Percentiles rank a stretch among this genome's conserved stretches.
These are phyloP conservation scores for Corylus avellana DNA, from an alignment of 306 rosid genomes.

Conservation along the genomic window DNA sequence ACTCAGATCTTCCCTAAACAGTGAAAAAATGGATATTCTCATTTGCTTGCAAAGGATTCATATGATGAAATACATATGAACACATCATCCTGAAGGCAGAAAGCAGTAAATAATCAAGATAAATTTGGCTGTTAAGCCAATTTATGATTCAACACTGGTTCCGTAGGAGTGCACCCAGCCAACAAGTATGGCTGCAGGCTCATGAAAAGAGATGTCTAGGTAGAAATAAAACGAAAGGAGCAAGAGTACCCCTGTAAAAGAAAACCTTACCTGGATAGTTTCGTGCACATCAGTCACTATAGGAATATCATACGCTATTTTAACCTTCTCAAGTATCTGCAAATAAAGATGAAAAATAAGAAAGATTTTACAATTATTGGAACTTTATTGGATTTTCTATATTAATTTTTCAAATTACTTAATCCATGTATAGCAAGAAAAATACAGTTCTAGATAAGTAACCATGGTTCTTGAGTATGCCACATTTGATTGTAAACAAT, in stretches of 20 bases:
- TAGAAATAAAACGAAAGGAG: not conserved
- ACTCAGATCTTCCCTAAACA: not conserved
- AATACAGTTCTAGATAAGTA: not conserved
- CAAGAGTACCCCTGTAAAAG: not conserved
- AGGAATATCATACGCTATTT: slow-evolving; percentile 83
- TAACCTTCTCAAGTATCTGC: slow-evolving; percentile 95
- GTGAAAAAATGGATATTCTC: not conserved
- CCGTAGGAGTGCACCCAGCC: not conserved
- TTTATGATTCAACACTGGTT: not conserved
- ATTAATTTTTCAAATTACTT: not conserved
- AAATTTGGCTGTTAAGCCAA: not conserved
- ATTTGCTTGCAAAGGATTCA: not conserved
- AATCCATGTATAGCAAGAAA: not conserved
- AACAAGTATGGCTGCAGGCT: not conserved
- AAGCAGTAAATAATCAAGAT: not conserved
- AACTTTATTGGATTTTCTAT: not conserved
- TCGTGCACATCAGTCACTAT: slow-evolving; percentile 92
- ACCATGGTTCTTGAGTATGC: not conserved
- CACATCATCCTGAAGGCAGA: not conserved
- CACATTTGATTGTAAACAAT: not conserved
- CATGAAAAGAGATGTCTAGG: not conserved
- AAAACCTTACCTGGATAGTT: slow-evolving; percentile 59
- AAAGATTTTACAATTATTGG: not conserved
- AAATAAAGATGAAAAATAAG: not conserved
- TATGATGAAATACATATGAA: not conserved